Conservation (phyloP, 805 yeast genomes). For the Candida chilensis region DNA sequence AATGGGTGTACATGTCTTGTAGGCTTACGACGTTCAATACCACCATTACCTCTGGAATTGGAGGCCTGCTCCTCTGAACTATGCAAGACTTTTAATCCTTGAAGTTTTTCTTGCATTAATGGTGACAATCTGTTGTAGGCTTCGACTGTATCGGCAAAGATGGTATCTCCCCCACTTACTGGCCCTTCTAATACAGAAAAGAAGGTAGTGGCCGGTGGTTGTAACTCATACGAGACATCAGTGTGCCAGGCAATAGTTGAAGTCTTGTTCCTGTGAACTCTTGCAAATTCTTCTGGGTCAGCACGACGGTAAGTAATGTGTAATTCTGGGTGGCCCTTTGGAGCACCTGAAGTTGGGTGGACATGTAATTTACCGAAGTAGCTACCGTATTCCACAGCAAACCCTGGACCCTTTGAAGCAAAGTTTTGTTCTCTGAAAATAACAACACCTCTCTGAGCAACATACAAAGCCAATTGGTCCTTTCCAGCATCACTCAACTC, state of each 20-base stretch:
- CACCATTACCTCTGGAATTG: constrained; percentile 47
- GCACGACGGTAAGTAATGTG: constrained; percentile 52
- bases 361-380: constrained; percentile 65
- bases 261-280: constrained; percentile 21
- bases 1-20: constrained; percentile 61
- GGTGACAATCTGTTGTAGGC: constrained; percentile 69
- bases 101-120: constrained; percentile 45
- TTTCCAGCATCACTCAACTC: constrained; percentile 42
- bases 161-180: constrained; percentile 70
- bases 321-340: constrained; percentile 46
- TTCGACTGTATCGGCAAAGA: constrained; percentile 62
- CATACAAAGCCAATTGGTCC: constrained; percentile 60
- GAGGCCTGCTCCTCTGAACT: constrained; percentile 64
- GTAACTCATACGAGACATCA: constrained; percentile 66
- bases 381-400: too few species aligned
- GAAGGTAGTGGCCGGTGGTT: constrained; percentile 65
- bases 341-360: constrained; percentile 72
- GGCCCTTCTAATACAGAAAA: constrained; percentile 55
- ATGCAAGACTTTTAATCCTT: constrained; percentile 59
- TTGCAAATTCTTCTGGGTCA: constrained; percentile 23
- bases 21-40: constrained; percentile 55
- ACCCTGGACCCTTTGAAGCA: constrained; percentile 21
- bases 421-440: constrained; percentile 62
- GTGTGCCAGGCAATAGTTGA: constrained; percentile 54
- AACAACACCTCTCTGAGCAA: constrained; percentile 65